Evolutionary conservation across 305 asterid genomes (phyloP).

Genomic region (Fraxinus baroniana): DNA sequence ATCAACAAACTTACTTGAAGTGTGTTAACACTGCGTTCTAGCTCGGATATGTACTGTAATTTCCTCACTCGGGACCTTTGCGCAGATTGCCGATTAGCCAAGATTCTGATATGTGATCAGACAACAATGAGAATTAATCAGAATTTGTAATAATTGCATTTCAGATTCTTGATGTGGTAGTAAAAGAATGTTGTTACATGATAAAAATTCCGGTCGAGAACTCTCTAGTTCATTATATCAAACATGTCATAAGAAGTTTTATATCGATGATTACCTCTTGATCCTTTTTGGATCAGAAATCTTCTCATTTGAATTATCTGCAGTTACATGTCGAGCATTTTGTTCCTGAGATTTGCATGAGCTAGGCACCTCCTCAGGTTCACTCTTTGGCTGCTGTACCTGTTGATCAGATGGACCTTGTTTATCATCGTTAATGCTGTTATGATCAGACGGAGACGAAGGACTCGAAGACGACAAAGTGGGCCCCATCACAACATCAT

Average conservation of each 20-base stretch:
- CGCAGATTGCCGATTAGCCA: conserved; percentile 95
- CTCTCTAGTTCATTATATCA: neutral
- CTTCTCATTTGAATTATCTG: conserved; percentile 48
- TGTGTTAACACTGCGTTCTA: conserved; percentile 83
- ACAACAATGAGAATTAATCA: neutral
- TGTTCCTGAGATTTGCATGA: conserved; percentile 58
- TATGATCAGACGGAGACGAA: conserved; percentile 72
- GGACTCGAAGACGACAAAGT: conserved; percentile 60
- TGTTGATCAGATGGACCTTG: conserved; percentile 28
- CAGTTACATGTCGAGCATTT: conserved; percentile 16
- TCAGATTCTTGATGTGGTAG: neutral
- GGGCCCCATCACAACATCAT: conserved; percentile 45
- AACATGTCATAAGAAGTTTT: neutral
- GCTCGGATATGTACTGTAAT: conserved; percentile 82
- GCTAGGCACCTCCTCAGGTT: conserved; percentile 67
- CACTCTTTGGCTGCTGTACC: conserved; percentile 47
- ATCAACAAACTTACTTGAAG: conserved; percentile 57
- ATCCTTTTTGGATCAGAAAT: conserved; percentile 77
- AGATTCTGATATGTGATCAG: conserved; percentile 45
- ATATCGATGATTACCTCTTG: conserved; percentile 45
- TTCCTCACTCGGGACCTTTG: conserved; percentile 93
- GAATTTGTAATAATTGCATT: neutral
- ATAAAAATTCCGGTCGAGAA: neutral
- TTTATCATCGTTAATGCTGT: conserved; percentile 58
- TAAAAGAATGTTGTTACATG: neutral